Evolutionary conservation across 2,329 filamentous ascomycete genomes (phyloP), one percentile per base, ranked within the genome.

Genomic region (Penicillium palitans): DNA sequence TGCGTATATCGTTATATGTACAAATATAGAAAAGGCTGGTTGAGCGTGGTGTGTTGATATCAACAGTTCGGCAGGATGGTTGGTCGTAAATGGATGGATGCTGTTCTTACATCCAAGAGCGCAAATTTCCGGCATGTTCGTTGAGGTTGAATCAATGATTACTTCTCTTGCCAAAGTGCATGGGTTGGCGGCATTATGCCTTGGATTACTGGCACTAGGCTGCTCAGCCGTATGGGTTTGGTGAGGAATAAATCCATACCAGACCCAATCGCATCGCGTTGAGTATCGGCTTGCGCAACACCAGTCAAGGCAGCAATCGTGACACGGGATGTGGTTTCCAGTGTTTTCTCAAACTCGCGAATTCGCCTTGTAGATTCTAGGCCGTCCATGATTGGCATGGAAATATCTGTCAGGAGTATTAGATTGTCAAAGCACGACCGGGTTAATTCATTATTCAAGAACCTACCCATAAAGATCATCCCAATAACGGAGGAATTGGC

Each of bases 361-460:
- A 74, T 73, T 33, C 63, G 58, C 31, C 64, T 64, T 8, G 68
- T 70, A 1, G 71, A 61, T 31, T 67, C 68, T 3, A 74, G 57
- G 17, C 72, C 72, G 48, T 74, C 66, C 72, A 74, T 74, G n/a
- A 74, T 66, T 3, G 72, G 72, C 72, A 74, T 74, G 9, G 68
- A 71, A 25, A 74, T 70, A 53, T 74, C 71, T 72, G 57, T 65
- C 29, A 40, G 19, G 25, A 10, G 21, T 33, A 44, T 42, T 27
- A 21, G 47, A 29, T 40, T 24, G 10, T 13, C 8, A 19, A 24
- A 31, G 17, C 10, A 21, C 9, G 8, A 9, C 6, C 2, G 8
- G 4, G n/a, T 21, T 9, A 15, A 19, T 33, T 6, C 13, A 19
- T 33, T 6, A 13, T 21, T 17, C n/a, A 33, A 15, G 31, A n/a